Evolutionary conservation across 116 monocot species (phyloP), one percentile per base, ranked within the genome.

Genomic region (Zostera marina): DNA sequence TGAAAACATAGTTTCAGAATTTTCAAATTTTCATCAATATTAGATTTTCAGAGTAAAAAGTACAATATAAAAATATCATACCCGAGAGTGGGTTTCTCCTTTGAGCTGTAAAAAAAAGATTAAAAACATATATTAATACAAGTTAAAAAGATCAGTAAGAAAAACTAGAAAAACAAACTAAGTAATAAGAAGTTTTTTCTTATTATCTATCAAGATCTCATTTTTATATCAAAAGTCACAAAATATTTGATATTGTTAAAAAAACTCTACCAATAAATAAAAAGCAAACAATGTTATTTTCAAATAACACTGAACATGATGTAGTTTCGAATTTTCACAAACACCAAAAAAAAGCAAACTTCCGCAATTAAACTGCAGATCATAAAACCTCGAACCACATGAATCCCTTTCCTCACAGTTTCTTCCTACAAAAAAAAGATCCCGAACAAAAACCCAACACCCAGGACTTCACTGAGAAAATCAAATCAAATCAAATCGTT

Each of bases 21-120:
- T 32, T n/a, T n/a, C n/a, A 14, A 47, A n/a, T 47, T 47, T 14
- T 17, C 11, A 47, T 11, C 7, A 47, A 47, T n/a, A 47, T 14
- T 8, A 47, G 15, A 47, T 47, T 14, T 17, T 21, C 20, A 15
- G n/a, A 21, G 49, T 51, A 51, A 51, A 51, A 51, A 15, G 15
- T 3, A 7, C 19, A 51, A 51, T 9, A 10, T 7, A 51, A 51
- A 19, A 11, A 22, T 12, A 54, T 22, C 54, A 54, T 26, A 54
- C 54, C 54, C 54, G 24, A 54, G 54, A 54, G 26, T 54, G 54
- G 54, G 54, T 54, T 54, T 54, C 54, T 54, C 54, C 54, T 54
- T 54, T 23, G 54, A 54, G 54, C 54, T 54, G 54, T 23, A 24
- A 22, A 22, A 24, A 54, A 13, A 26, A 23, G 24, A 54, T 22